These are phyloP conservation scores for Vitellaria paradoxa DNA, from an alignment of 179 eudicot genomes.

Conservation along the genomic window DNA sequence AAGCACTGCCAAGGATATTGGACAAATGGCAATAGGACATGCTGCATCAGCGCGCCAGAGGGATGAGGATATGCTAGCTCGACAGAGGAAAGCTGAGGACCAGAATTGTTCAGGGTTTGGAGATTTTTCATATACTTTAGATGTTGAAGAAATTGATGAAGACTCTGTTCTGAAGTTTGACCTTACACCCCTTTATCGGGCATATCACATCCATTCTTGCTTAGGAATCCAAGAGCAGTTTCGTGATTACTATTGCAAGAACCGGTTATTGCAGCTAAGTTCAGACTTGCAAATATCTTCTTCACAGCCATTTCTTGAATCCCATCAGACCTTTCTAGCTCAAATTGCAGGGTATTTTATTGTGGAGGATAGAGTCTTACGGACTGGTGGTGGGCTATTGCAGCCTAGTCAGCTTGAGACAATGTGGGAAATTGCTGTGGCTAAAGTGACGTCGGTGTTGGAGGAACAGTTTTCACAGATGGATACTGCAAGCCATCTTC, in stretches of 20 bases:
- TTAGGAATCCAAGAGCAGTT: conserved; percentile 71
- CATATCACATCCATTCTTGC: conserved; percentile 77
- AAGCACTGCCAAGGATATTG: conserved; percentile 70
- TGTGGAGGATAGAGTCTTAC: conserved; percentile 87
- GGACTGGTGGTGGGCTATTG: conserved; percentile 82
- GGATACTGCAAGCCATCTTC: conserved; percentile 67
- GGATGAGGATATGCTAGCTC: conserved; percentile 73
- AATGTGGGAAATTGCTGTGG: conserved; percentile 86
- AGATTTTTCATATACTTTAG: conserved; percentile 61
- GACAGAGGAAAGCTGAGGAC: conserved; percentile 81
- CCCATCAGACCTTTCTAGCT: conserved; percentile 71
- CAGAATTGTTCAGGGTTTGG: conserved; percentile 52
- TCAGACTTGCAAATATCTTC: conserved; percentile 81
- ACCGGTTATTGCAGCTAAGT: conserved; percentile 74
- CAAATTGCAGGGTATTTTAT: conserved; percentile 84
- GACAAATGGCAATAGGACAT: conserved; percentile 73
- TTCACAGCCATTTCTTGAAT: conserved; percentile 70
- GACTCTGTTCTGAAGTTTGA: conserved; percentile 68
- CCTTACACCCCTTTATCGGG: conserved; percentile 85
- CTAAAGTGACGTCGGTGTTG: conserved; percentile 56
- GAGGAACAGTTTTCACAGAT: conserved; percentile 65
- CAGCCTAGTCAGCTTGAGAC: conserved; percentile 71
- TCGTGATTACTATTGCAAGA: conserved; percentile 88
- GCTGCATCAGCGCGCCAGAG: conserved; percentile 65
- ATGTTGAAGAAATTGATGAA: conserved; percentile 74